Base-by-base conservation (phyloP, 306 rosid species). In the Malus orientalis region DNA sequence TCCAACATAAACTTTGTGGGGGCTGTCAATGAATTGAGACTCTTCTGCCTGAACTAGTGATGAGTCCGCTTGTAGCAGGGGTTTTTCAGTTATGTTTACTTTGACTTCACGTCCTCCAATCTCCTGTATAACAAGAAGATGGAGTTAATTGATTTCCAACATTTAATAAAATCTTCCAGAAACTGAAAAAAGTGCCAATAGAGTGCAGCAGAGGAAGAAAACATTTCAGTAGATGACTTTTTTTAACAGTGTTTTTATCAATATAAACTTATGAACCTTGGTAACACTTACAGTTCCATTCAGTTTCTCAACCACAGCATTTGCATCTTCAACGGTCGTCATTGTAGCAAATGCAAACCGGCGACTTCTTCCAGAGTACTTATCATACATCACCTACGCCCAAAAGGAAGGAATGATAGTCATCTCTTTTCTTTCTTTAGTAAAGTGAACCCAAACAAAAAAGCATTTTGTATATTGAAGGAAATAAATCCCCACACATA, bases 1-100 rank as follows among this genome's bases (percentile, higher is more conserved):
- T 81, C 98, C 98, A n/a, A 92, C 92, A 69, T 95, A 92, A 20
- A 95, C 93, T 78, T 95, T 95, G 92, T 90, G 85, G 70, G 97
- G 97, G 81, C 97, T 90, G 68, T 95, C 98, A 55, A 89, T 29
- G 42, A 89, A 90, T 81, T 88, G 79, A 3, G 93, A 83, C 63
- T 95, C 98, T 83, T 90, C 97, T 30, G 83, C 83, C 82, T 86
- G 91, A 70, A 84, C 80, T 72, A 69, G 33, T 51, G 97, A 79
- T 36, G 70, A 0, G 71, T 89, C 93, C 18, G 53, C 66, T 23
- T 82, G 78, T 25, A 76, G 1, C 57, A 90, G 55, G 81, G 98
- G 98, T 53, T 89, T 95, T 83, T 95, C 97, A 0, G 97, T 95
- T 77, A 95, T 45, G 67, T 95, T 95, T 66, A 90, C 97, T 81